phyloP scores from a whole-genome alignment of 2,329 filamentous ascomycete species.

The Malbranchea cinnamomea region DNA sequence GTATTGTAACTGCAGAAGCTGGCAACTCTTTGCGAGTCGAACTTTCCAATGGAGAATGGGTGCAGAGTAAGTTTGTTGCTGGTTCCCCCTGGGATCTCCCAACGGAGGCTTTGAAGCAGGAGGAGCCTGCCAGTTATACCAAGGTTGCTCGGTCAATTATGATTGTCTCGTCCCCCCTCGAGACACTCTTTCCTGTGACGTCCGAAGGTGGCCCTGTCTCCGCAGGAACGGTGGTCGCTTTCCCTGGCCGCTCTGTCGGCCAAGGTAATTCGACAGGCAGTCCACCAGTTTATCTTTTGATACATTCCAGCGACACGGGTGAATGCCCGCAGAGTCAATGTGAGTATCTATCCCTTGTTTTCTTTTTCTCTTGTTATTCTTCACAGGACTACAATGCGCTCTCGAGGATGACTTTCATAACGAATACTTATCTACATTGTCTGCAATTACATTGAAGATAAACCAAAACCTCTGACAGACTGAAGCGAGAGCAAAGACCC shows the following conservation, averaged over 20 bases:
- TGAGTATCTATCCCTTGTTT: conserved; percentile 42
- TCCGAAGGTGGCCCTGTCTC: conserved; percentile 64
- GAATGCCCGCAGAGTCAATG: conserved; percentile 81
- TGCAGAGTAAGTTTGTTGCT: conserved; percentile 23
- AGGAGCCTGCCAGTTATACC: conserved; percentile 11
- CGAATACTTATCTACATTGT: conserved; percentile 99
- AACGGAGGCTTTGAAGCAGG: conserved; percentile 5
- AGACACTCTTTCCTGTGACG: conserved; percentile 51
- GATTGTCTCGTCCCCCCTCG: conserved; percentile 52
- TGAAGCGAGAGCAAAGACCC: conserved; percentile 42
- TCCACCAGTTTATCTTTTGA: conserved; percentile 44
- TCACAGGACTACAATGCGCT: conserved; percentile 16
- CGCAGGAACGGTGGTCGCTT: conserved; percentile 43
- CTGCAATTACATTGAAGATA: conserved; percentile 85
- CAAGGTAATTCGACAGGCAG: conserved; percentile 14
- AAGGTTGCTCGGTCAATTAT: conserved; percentile 48
- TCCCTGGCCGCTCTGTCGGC: conserved; percentile 19
- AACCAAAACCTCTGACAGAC: conserved; percentile 70
- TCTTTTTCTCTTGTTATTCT: conserved; percentile 7
- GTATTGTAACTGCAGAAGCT: conserved; percentile 6
- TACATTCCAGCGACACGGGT: conserved; percentile 80
- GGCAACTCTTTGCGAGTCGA: conserved; percentile 15
- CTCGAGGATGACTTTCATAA: conserved; percentile 69
- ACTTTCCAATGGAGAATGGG: conserved; percentile 23
- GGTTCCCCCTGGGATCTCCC: conserved; percentile 25